Evolutionary conservation across 2,329 filamentous ascomycete species (phyloP), one percentile per base, ranked within the genome.

Genomic region (Monilinia polystroma): DNA sequence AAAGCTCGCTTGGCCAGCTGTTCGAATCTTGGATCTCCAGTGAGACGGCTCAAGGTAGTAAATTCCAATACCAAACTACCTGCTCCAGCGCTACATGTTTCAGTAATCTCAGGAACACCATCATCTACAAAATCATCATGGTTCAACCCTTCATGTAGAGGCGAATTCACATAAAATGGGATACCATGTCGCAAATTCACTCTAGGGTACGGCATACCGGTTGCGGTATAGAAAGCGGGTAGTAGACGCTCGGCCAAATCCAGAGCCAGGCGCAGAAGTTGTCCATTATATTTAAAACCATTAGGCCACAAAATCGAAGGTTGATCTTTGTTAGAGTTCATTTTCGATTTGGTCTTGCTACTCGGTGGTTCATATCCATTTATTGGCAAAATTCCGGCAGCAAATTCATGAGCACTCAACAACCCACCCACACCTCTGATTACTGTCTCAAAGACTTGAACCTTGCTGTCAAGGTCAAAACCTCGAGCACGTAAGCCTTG

Each of bases 361-460:
- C 43, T 55, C 52, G 71, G 69, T 4, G 91, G 86, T 2, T 85
- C 75, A 76, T 97, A 97, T 49, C 90, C 90, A 18, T 83, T 81
- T 66, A 98, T 97, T 0, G 95, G 95, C 66, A 99, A 80, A 67
- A 96, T 93, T 45, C 93, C 95, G 29, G 93, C 83, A 16, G 95
- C 94, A 77, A 99, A 99, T 53, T 97, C 81, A 79, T 99, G 95
- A 2, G 94, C 93, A 75, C 93, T 97, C 71, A 99, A 80, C 66
- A 99, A 81, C 0, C 95, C 95, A 18, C 95, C 95, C 56, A 96
- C 86, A 20, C 94, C 95, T 67, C 95, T 86, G 72, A 99, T 99
- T 47, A 97, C 94, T 0, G 94, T 98, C 81, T 99, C 95, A 75
- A 99, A 99, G 51, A 99, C 92, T 79, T 99, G 94, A 2, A 99